Evolutionary conservation across 176 grass and related monocot species (phyloP).

Genomic region (Rhipidocladum racemiflorum): DNA sequence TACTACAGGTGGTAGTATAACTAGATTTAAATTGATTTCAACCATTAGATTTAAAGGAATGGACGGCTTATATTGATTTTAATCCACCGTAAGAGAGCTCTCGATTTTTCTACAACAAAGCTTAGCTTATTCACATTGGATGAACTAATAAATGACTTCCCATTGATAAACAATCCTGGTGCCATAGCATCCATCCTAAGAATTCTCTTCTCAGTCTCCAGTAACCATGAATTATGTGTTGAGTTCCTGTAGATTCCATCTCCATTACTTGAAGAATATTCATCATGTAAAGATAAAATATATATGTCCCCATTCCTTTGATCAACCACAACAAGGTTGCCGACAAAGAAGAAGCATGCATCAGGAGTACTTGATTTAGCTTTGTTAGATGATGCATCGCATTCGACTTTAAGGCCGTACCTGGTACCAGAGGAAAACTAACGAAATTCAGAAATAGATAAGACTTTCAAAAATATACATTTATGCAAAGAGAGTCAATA

Average conservation of each 20-base stretch:
- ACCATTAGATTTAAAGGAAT: too few relatives aligned
- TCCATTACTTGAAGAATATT: slow-evolving; percentile 36
- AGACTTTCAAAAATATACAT: not conserved
- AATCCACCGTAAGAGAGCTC: too few relatives aligned
- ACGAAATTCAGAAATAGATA: not conserved
- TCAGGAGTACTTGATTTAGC: slow-evolving; percentile 85
- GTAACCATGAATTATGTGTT: slow-evolving; percentile 56
- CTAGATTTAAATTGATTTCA: too few relatives aligned
- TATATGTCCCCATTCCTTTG: slow-evolving; percentile 78
- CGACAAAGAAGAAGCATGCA: slow-evolving; percentile 92
- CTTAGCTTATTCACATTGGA: slow-evolving; percentile 38
- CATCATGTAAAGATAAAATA: slow-evolving; percentile 62
- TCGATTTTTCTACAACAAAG: slow-evolving; percentile 79
- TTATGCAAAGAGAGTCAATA: not conserved
- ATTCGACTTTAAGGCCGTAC: slow-evolving; percentile 95
- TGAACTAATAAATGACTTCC: slow-evolving; percentile 36
- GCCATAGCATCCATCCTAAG: slow-evolving; percentile 46
- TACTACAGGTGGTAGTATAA: too few relatives aligned
- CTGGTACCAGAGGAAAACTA: slow-evolving; percentile 42
- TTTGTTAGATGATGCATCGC: slow-evolving; percentile 71
- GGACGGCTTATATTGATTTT: too few relatives aligned
- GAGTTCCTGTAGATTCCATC: slow-evolving; percentile 16
- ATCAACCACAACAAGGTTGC: slow-evolving; percentile 76
- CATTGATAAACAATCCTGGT: slow-evolving; percentile 22
- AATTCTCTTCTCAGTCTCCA: slow-evolving; percentile 78